A percentile compares a stretch with the other conserved stretches of the same genome.
Evolutionary conservation across 192 early-diverging fungal species (phyloP).

Genomic region (Physocladia obscura): DNA sequence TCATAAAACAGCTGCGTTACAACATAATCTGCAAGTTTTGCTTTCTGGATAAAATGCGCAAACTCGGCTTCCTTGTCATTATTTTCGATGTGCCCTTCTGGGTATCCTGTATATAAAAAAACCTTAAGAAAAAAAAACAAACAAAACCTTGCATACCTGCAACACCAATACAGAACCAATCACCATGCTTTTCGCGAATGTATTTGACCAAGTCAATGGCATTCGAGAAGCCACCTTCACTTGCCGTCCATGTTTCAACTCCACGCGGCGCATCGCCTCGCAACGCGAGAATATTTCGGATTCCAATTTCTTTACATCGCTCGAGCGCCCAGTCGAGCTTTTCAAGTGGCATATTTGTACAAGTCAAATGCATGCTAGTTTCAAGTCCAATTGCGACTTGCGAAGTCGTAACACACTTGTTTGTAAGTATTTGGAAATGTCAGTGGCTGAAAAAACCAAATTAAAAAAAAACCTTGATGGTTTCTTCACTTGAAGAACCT

Average conservation of each 20-base stretch:
- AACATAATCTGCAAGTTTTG: conserved; percentile 86
- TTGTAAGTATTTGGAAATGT: background rate
- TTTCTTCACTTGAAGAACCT: conserved; percentile 82
- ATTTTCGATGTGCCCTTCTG: conserved; percentile 89
- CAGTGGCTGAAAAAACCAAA: background rate
- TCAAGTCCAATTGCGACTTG: conserved; percentile 93
- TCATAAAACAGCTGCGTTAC: conserved; percentile 98
- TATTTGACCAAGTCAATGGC: conserved; percentile 88
- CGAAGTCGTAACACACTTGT: conserved; percentile 64
- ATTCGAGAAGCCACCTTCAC: conserved; percentile 84
- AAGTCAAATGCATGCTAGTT: conserved; percentile 96
- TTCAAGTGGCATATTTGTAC: conserved; percentile 92
- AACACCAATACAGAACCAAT: conserved; percentile 94
- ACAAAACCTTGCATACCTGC: conserved; percentile 55
- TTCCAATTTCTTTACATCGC: conserved; percentile 78
- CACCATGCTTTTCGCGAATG: conserved; percentile 85
- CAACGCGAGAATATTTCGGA: conserved; percentile 95
- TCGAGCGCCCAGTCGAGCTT: conserved; percentile 83
- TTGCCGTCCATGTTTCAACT: conserved; percentile 74
- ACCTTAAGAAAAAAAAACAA: background rate
- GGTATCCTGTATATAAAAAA: conserved; percentile 74
- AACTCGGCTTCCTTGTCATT: conserved; percentile 75
- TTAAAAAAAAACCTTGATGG: conserved; percentile 68
- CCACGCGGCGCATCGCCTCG: conserved; percentile 92
- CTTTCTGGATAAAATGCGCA: conserved; percentile 77